A percentile compares a stretch with the other conserved stretches of the same genome.
Evolutionary conservation across 129 eudicot species (phyloP).

Genomic region (Ambrosia trifida): DNA sequence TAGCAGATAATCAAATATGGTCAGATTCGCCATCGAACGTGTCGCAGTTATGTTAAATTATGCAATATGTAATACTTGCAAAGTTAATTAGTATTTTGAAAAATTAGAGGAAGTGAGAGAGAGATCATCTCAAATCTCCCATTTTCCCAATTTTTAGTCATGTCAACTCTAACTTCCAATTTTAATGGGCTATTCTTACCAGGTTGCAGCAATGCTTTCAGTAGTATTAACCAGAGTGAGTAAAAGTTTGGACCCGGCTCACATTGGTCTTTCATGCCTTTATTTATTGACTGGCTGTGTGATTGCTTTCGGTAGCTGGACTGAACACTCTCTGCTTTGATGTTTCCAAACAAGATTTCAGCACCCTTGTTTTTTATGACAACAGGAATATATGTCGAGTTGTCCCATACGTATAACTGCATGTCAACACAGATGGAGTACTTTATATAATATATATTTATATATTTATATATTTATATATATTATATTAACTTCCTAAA

Average conservation of each 20-base stretch:
- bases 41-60: background rate
- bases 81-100: slow-evolving; percentile 9
- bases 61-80: background rate
- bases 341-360: slow-evolving; percentile 64
- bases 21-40: background rate
- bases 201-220: slow-evolving; percentile 52
- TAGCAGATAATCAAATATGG: background rate
- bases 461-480: background rate
- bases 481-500: background rate
- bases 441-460: background rate
- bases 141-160: slow-evolving; percentile 47
- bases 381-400: slow-evolving; percentile 57
- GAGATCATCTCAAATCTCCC: slow-evolving; percentile 79
- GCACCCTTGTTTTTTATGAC: slow-evolving; percentile 76
- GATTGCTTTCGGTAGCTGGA: slow-evolving; percentile 49
- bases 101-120: slow-evolving; percentile 43
- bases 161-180: slow-evolving; percentile 57
- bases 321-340: slow-evolving; percentile 63
- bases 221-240: slow-evolving; percentile 60
- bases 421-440: slow-evolving; percentile 7
- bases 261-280: slow-evolving; percentile 16
- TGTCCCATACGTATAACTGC: slow-evolving; percentile 89
- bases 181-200: slow-evolving; percentile 67
- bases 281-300: slow-evolving; percentile 16
- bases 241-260: slow-evolving; percentile 39